Conservation (phyloP, 352 stramenopile species). For the Pythium coloratum region DNA sequence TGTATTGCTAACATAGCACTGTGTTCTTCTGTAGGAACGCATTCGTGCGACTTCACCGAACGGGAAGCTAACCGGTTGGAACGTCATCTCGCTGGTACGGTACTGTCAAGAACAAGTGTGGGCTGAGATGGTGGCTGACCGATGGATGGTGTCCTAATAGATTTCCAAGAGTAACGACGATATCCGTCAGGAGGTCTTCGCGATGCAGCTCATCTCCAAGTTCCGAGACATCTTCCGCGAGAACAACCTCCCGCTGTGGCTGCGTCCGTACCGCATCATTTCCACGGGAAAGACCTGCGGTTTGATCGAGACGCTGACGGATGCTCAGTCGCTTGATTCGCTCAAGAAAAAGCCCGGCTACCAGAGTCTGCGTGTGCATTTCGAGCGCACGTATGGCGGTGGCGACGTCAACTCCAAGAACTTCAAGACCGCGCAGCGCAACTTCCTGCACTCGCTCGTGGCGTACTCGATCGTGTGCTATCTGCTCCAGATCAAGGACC, state of each 20-base stretch:
- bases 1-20: not conserved
- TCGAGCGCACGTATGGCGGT: conserved; percentile 91
- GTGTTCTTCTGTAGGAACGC: conserved; percentile 43
- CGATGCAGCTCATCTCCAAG: conserved; percentile 95
- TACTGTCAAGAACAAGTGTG: not conserved
- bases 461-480: conserved; percentile 95
- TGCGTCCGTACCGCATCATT: conserved; percentile 96
- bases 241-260: conserved; percentile 92
- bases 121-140: not conserved
- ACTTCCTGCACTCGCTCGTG: conserved; percentile 86
- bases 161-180: conserved; percentile 97
- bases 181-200: conserved; percentile 96
- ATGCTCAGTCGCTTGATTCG: conserved; percentile 97
- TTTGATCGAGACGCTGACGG: conserved; percentile 96
- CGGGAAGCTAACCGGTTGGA: conserved; percentile 87
- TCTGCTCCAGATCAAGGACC: conserved; percentile 97
- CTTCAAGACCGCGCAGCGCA: conserved; percentile 60
- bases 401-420: conserved; percentile 53
- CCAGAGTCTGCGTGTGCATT: conserved; percentile 92
- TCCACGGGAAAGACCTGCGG: conserved; percentile 93
- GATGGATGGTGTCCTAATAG: not conserved
- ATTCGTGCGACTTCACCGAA: conserved; percentile 87
- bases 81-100: conserved; percentile 91
- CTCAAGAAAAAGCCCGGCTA: conserved; percentile 96
- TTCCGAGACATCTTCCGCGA: conserved; percentile 95